Conservation (phyloP, 1,284 basidiomycete species). For the Microbotryomycetes sp. region DNA sequence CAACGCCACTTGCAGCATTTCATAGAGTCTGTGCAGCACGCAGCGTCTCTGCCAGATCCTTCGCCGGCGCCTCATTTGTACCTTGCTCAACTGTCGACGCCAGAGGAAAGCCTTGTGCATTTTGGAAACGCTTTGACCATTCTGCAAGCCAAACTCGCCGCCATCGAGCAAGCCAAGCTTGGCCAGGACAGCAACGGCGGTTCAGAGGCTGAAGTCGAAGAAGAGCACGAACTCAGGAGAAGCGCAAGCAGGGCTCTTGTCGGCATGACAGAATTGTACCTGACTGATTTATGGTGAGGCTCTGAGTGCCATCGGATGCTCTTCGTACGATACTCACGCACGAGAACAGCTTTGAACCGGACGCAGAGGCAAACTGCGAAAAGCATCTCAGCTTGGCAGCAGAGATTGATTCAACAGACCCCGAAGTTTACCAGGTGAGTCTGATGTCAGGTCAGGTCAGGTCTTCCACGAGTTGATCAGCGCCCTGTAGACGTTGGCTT, state of each 20-base stretch:
- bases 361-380: conserved; percentile 74
- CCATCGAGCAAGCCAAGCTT: conserved; percentile 32
- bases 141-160: conserved; percentile 56
- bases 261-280: conserved; percentile 92
- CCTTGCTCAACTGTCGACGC: conserved; percentile 78
- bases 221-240: conserved; percentile 53
- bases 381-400: conserved; percentile 63
- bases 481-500: conserved; percentile 60
- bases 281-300: conserved; percentile 85
- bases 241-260: conserved; percentile 77
- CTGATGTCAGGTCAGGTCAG: background rate
- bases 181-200: conserved; percentile 44
- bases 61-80: conserved; percentile 74
- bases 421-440: conserved; percentile 55
- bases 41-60: conserved; percentile 56
- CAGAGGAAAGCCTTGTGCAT: conserved; percentile 65
- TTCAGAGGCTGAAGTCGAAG: conserved; percentile 53
- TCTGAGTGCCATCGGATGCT: background rate
- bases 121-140: conserved; percentile 75
- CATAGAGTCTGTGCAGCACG: conserved; percentile 55
- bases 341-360: conserved; percentile 60
- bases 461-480: background rate
- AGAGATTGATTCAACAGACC: conserved; percentile 63
- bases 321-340: background rate
- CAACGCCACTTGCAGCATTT: conserved; percentile 52